Evolutionary conservation across 2,329 filamentous ascomycete genomes (phyloP).

Genomic region (Colletotrichum eleusines): DNA sequence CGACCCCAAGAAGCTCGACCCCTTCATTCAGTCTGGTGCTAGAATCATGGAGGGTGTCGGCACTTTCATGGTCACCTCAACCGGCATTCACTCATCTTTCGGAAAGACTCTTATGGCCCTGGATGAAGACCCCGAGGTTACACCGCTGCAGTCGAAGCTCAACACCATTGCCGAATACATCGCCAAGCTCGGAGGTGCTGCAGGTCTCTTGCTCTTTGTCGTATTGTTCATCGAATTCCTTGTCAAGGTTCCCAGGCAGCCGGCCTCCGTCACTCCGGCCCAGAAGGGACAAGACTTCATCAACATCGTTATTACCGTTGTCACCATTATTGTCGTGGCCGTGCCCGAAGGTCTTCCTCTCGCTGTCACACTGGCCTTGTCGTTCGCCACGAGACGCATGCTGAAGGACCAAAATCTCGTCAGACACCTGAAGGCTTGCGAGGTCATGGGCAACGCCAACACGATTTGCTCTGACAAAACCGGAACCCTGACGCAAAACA

Average conservation of each 20-base stretch:
- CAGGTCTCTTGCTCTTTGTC: slow-evolving; percentile 83
- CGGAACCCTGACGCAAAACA: slow-evolving; percentile 75
- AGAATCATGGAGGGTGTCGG: slow-evolving; percentile 83
- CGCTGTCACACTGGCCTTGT: slow-evolving; percentile 81
- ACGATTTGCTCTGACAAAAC: slow-evolving; percentile 78
- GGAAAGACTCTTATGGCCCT: slow-evolving; percentile 81
- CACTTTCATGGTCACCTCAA: slow-evolving; percentile 79
- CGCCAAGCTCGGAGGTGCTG: slow-evolving; percentile 80
- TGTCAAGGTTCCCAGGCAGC: slow-evolving; percentile 69
- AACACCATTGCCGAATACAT: slow-evolving; percentile 82
- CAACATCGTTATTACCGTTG: slow-evolving; percentile 81
- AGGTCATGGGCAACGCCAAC: slow-evolving; percentile 85
- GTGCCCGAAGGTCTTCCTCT: slow-evolving; percentile 83
- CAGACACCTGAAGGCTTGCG: slow-evolving; percentile 80
- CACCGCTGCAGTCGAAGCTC: slow-evolving; percentile 81
- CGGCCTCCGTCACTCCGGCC: slow-evolving; percentile 66
- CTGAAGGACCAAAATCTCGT: slow-evolving; percentile 82
- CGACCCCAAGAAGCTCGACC: slow-evolving; percentile 78
- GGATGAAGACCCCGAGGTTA: slow-evolving; percentile 80
- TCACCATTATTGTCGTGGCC: slow-evolving; percentile 84
- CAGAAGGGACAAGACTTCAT: slow-evolving; percentile 84
- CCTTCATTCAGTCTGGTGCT: slow-evolving; percentile 86
- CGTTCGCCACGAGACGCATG: slow-evolving; percentile 83
- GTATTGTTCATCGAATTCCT: slow-evolving; percentile 90
- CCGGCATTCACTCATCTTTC: slow-evolving; percentile 79